These are phyloP conservation scores for Acanthamoeba polyphaga DNA, from an alignment of 208 protist species.

Conservation along the genomic window DNA sequence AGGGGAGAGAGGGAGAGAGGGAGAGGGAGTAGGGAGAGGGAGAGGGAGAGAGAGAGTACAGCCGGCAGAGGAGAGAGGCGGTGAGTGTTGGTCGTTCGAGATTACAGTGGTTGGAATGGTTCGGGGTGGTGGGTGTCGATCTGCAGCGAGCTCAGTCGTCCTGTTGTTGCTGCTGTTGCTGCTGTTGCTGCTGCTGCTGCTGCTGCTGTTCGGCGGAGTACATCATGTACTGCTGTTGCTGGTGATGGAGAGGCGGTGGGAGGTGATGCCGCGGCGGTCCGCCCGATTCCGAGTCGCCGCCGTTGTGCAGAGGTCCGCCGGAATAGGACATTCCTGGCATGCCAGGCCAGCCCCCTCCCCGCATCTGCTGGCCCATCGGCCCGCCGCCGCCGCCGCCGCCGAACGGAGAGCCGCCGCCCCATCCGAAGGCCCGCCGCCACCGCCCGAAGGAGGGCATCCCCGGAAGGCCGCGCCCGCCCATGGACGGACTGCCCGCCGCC, in stretches of 20 bases:
- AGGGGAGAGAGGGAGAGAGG: not conserved
- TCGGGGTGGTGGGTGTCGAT: not conserved
- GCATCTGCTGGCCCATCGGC: conserved; percentile 57
- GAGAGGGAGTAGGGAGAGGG: not conserved
- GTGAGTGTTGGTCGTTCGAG: not conserved
- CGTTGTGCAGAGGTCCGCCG: not conserved
- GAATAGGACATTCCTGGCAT: not conserved
- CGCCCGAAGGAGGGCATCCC: not conserved
- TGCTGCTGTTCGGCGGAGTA: not conserved
- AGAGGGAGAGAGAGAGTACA: not conserved
- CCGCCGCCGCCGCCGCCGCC: not conserved
- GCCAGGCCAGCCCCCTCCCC: not conserved
- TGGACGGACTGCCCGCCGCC: not conserved
- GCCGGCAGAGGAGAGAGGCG: not conserved
- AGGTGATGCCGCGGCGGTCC: not conserved
- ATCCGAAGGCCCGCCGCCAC: too few relatives aligned
- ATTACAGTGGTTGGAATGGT: not conserved
- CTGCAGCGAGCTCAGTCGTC: not conserved
- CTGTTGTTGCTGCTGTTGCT: not conserved
- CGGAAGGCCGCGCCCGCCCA: not conserved
- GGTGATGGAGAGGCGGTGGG: conserved; percentile 17
- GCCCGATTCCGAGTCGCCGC: not conserved
- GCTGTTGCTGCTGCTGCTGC: not conserved
- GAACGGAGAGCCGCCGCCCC: not conserved
- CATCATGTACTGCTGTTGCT: conserved; percentile 39